A percentile compares a stretch with the other conserved stretches of the same genome.
phyloP scores from a whole-genome alignment of 176 grass and related monocot genomes.

The Lolium multiflorum region DNA sequence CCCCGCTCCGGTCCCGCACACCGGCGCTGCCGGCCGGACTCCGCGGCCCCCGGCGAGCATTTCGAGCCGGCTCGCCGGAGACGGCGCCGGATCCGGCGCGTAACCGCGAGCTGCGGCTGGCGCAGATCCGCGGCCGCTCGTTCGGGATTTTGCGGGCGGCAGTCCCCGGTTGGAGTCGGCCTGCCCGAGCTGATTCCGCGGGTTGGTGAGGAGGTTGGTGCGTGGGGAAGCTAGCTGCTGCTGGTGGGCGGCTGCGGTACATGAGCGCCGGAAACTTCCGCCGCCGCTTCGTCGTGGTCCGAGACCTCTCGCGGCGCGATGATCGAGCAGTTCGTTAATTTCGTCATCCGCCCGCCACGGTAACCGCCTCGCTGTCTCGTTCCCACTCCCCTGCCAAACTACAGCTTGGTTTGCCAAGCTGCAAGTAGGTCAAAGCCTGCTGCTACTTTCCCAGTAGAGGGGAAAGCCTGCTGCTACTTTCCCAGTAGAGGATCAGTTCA shows the following conservation, averaged over 20 bases:
- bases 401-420: background rate
- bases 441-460: background rate
- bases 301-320: conserved; percentile 51
- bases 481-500: no score
- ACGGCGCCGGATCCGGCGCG: conserved; percentile 32
- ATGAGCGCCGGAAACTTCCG: conserved; percentile 29
- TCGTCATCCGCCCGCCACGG: conserved; percentile 97
- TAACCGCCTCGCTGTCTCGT: conserved; percentile 43
- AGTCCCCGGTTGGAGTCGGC: background rate
- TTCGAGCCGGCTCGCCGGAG: conserved; percentile 16
- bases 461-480: no score
- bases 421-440: conserved; percentile 16
- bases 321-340: conserved; percentile 99
- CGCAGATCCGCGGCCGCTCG: conserved; percentile 45
- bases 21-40: background rate
- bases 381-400: background rate
- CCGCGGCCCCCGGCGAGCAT: conserved; percentile 23
- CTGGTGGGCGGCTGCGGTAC: conserved; percentile 7
- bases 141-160: background rate
- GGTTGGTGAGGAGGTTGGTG: conserved; percentile 18
- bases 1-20: no score
- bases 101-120: background rate
- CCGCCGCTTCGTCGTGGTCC: conserved; percentile 7
- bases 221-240: conserved; percentile 29
- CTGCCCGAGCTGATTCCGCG: conserved; percentile 24